Percentiles rank a stretch among this genome's conserved stretches.
Conservation (phyloP, 2,329 filamentous ascomycete species). For the Trichophyton simii region DNA sequence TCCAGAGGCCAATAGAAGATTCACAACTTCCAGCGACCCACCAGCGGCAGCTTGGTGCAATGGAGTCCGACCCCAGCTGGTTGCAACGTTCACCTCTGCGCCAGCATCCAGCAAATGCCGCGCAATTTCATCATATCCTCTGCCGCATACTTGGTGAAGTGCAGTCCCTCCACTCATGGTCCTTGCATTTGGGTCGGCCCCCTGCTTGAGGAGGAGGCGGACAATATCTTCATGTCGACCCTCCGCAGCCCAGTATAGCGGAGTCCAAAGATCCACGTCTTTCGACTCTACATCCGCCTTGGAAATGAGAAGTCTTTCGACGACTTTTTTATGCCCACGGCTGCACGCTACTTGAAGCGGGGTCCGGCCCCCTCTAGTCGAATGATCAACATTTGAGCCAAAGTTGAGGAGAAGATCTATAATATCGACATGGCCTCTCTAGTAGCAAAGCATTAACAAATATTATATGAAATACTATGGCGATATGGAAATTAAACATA, state of each 20-base stretch:
- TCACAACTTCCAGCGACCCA: background rate
- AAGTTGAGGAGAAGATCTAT: background rate
- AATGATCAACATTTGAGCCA: background rate
- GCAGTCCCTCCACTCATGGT: background rate
- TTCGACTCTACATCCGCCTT: background rate
- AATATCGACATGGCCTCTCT: background rate
- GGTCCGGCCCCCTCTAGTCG: background rate
- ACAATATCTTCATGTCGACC: background rate
- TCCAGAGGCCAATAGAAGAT: background rate
- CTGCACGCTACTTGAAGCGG: background rate
- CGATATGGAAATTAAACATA: background rate
- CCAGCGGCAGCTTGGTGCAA: background rate
- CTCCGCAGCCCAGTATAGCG: background rate
- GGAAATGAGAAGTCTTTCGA: background rate
- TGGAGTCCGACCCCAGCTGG: conserved; percentile 1
- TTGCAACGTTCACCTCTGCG: background rate
- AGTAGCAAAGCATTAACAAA: background rate
- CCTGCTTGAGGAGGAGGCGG: background rate
- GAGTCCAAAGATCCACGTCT: background rate
- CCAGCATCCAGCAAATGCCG: background rate
- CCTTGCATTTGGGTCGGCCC: background rate
- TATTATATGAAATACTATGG: background rate
- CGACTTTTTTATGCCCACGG: background rate
- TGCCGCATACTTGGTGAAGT: background rate
- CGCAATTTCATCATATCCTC: background rate